Base-by-base conservation (phyloP, 768 basidiomycete genomes). In the Psilocybe cubensis region DNA sequence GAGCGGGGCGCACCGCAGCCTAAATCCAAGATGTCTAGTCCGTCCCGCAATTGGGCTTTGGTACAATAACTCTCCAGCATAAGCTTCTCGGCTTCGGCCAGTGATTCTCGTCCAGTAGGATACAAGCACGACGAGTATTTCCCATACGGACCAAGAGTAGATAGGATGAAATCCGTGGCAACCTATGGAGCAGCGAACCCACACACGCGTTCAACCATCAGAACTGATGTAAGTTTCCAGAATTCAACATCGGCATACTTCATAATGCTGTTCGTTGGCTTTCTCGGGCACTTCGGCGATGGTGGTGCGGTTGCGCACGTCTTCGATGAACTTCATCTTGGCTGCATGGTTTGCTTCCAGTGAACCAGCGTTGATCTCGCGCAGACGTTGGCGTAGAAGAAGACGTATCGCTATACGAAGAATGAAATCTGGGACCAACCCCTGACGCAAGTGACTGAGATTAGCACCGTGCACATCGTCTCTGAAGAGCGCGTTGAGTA, bases 211-310 rank as follows among this genome's bases (percentile, higher is more conserved):
- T 31, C 25, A 6, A 40, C 12, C 23, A 31, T 18, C 20, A 27
- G 10, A 2, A 29, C 1, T 11, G 27, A 33, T 4, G 10, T n/a
- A 29, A 27, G 3, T 17, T 18, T 14, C 9, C 3, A 6, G 24
- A 24, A 20, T 18, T 38, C 44, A n/a, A n/a, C 31, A 33, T 40
- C 49, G 46, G 24, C 54, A 23, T 55, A 86, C 87, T 75, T 90
- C 87, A 68, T 90, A 90, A 64, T 90, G 87, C 68, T 89, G 88
- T 65, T 89, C 84, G 60, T 91, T 90, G 18, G 87, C 88, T 65
- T 86, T 86, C 35, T 83, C 79, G 0, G 87, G 80, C 10, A 82
- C 76, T 57, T 83, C 85, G 3, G 87, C 87, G 57, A 89, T 88
- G 25, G 74, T 78, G 3, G 61, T 65, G 14, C 83, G 71, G 0